These are phyloP conservation scores for Alnus rubra DNA, from an alignment of 306 rosid species.

Conservation along the genomic window DNA sequence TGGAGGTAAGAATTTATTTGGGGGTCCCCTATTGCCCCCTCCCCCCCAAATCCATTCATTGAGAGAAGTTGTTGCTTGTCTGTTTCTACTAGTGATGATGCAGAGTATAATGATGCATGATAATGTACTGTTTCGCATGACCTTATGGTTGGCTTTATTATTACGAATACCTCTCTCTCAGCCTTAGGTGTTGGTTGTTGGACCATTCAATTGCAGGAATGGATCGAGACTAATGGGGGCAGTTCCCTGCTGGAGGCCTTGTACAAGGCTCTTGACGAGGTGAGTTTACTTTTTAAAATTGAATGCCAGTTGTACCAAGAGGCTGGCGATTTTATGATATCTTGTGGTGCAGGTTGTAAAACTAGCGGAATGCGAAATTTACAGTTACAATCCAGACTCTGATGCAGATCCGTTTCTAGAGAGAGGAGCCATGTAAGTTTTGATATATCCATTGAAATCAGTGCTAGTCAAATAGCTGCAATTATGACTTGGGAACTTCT, in stretches of 20 bases:
- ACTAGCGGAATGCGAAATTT: conserved; percentile 76
- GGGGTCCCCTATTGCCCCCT: too few species aligned
- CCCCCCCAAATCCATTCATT: too few species aligned
- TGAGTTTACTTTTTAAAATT: conserved; percentile 30
- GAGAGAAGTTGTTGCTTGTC: background rate
- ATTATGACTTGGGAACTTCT: conserved; percentile 13
- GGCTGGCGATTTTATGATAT: conserved; percentile 30
- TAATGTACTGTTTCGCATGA: background rate
- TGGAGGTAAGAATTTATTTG: too few species aligned
- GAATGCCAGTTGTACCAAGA: conserved; percentile 25
- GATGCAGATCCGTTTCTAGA: conserved; percentile 79
- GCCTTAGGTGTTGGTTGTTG: conserved; percentile 25
- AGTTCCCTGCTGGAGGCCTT: conserved; percentile 65
- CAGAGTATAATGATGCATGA: background rate
- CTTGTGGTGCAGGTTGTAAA: conserved; percentile 70
- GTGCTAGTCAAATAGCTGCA: conserved; percentile 8
- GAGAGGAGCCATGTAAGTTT: conserved; percentile 77
- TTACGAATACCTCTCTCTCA: background rate
- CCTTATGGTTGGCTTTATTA: background rate
- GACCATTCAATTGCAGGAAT: conserved; percentile 63
- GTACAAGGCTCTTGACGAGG: conserved; percentile 92
- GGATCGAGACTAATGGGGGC: conserved; percentile 80
- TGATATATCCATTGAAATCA: background rate
- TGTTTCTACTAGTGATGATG: conserved; percentile 12
- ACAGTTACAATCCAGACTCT: conserved; percentile 77